These are phyloP conservation scores for Thelonectria olida DNA, from an alignment of 2,329 filamentous ascomycete species.

Conservation along the genomic window DNA sequence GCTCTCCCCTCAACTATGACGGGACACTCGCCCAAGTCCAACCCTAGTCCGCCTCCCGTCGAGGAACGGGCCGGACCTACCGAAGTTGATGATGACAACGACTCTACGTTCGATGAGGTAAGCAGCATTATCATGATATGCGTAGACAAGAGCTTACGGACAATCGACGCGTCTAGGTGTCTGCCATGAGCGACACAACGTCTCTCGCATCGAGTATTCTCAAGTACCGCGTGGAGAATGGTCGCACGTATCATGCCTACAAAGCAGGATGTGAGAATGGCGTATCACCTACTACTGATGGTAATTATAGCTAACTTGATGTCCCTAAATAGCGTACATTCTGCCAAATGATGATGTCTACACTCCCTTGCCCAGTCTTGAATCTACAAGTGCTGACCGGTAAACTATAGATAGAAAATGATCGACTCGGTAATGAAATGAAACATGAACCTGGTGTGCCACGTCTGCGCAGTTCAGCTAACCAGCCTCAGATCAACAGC, in stretches of 20 bases:
- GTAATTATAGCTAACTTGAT: neutral
- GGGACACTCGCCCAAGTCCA: too few relatives aligned
- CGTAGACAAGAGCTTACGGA: too few relatives aligned
- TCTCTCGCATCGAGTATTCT: constrained; percentile 17
- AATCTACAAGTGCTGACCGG: neutral
- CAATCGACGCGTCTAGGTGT: too few relatives aligned
- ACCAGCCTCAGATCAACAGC: constrained; percentile 14
- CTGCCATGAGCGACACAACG: neutral
- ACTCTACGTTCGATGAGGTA: too few relatives aligned
- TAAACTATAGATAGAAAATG: constrained; percentile 18
- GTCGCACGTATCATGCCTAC: constrained; percentile 25
- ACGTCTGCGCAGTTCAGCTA: neutral
- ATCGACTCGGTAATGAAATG: constrained; percentile 14
- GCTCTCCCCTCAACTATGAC: too few relatives aligned
- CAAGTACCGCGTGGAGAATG: constrained; percentile 24
- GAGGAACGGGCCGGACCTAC: too few relatives aligned
- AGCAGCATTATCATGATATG: too few relatives aligned
- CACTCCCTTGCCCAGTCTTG: too few relatives aligned
- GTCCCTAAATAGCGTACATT: constrained; percentile 9
- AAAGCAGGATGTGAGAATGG: constrained; percentile 25
- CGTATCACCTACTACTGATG: too few relatives aligned
- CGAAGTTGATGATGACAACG: too few relatives aligned
- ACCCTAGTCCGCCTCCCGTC: too few relatives aligned
- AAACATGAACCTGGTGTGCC: too few relatives aligned
- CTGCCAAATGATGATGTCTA: constrained; percentile 24